phyloP scores from a whole-genome alignment of 495 filamentous ascomycete genomes.

The Venustampulla echinocandica region DNA sequence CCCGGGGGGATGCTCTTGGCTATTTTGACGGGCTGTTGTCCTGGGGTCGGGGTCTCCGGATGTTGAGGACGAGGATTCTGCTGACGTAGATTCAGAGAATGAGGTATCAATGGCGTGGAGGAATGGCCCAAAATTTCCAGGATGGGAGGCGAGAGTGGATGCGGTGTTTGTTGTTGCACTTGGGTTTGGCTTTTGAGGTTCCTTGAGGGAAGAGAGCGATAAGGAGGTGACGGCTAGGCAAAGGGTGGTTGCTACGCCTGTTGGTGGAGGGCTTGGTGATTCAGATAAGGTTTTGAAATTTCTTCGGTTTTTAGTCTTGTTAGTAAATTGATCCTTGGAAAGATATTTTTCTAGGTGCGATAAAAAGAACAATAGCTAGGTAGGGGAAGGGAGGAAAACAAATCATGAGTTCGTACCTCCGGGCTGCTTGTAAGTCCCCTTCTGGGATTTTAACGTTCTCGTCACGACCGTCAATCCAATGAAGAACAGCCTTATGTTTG shows the following conservation, averaged over 20 bases:
- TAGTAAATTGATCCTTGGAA: no score
- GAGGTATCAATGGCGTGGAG: constrained; percentile 26
- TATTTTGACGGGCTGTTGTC: not conserved
- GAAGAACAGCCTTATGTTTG: constrained; percentile 23
- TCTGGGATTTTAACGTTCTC: constrained; percentile 20
- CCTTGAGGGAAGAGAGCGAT: constrained; percentile 21
- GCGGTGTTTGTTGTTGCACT: not conserved
- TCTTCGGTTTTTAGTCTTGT: constrained; percentile 10
- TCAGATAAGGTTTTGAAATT: constrained; percentile 12
- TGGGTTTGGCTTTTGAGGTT: not conserved
- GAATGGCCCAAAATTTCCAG: constrained; percentile 9
- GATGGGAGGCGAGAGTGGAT: no score
- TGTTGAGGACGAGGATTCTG: constrained; percentile 9
- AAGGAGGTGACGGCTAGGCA: constrained; percentile 24
- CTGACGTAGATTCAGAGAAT: constrained; percentile 15
- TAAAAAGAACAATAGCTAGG: not conserved
- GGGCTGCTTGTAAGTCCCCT: constrained; percentile 26
- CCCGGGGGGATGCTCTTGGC: no score
- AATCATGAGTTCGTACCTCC: constrained; percentile 12
- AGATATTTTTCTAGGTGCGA: no score
- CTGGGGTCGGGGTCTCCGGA: constrained; percentile 10
- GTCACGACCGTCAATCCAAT: constrained; percentile 30
- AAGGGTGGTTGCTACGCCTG: constrained; percentile 16
- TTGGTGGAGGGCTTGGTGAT: constrained; percentile 1
- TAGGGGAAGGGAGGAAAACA: not conserved